Base-by-base conservation (phyloP, 805 yeast genomes). In the Barnettozyma botsteinii region DNA sequence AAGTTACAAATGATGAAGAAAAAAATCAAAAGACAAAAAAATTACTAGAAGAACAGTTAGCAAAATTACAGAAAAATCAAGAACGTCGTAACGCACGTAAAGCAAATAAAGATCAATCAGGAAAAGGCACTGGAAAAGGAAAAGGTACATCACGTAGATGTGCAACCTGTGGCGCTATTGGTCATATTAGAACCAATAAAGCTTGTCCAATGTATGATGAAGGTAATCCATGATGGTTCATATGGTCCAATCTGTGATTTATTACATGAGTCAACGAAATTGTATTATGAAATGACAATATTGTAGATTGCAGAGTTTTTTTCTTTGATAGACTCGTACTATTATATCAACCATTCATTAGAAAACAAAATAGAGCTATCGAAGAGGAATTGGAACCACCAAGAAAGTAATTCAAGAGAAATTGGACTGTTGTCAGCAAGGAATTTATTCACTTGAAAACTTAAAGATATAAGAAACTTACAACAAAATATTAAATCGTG, bases 121-220 rank as follows among this genome's bases (percentile, higher is more conserved):
- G 52, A 8, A 52, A 50, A 21, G 62, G 60, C 15, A 31, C 39
- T 23, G 59, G 59, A 1, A 61, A 62, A 33, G 57, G 60, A 2
- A 66, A 62, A 40, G 62, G 64, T 35, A 65, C 70, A 1, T 81
- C 83, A 8, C 70, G 98, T 58, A 77, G 86, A 55, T 91, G 98
- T 65, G 89, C 94, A 4, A 82, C 93, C 0, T 91, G 98, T 70
- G 98, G 98, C 18, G 93, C 91, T 11, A 72, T 85, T 47, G 98
- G 98, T 0, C 98, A 91, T 60, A 91, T 91, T 46, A 75, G 93
- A 58, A 91, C 98, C 3, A 88, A 87, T 59, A 72, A 71, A 48
- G 67, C 91, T 2, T 91, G 98, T 65, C 98, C 98, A 13, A 72
- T 88, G 74, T 91, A 85, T 57, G 77, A 75, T 46, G 78, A 75